Base-by-base conservation (phyloP, 83 land plant species). In the Picea mariana region DNA sequence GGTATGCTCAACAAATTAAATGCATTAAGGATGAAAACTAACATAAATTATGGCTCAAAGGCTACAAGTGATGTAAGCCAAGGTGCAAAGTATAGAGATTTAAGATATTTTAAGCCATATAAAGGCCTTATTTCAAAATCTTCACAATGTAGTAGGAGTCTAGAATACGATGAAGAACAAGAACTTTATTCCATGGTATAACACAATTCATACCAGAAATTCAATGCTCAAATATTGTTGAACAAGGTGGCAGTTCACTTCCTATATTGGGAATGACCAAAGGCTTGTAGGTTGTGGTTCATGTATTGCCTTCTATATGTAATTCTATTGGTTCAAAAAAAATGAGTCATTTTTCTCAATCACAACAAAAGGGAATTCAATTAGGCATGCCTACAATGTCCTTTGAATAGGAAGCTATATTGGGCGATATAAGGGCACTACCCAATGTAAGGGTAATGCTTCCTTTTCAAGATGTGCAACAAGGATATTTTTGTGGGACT, bases 81-180 rank as follows among this genome's bases (percentile, higher is more conserved):
- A n/a, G n/a, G n/a, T n/a, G n/a, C n/a, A n/a, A n/a, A n/a, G n/a
- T n/a, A n/a, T n/a, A n/a, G n/a, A n/a, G n/a, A n/a, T n/a, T n/a
- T n/a, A n/a, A 26, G 79, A 81, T 15, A 15, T 81, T 42, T 82
- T 78, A 49, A 27, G 80, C 12, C 62, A 81, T 75, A 58, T 81
- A 34, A 78, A 73, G 38, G 26, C 82, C 1, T 67, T 81, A 27
- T 81, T 81, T 81, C 11, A 38, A 9, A 81, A 42, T 15, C 24
- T 81, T 44, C 83, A 81, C 8, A 81, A 27, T 13, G 82, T 79
- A 21, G 44, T 24, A 5, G 83, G 83, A 23, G n/a, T n/a, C n/a
- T n/a, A n/a, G n/a, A n/a, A n/a, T n/a, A n/a, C n/a, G n/a, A n/a
- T n/a, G n/a, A n/a, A n/a, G n/a, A n/a, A n/a, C n/a, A n/a, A n/a